Percentiles rank a stretch among this genome's conserved stretches.
Evolutionary conservation across 371 early-diverging fungal species (phyloP).

Genomic region (Circinella umbellata): DNA sequence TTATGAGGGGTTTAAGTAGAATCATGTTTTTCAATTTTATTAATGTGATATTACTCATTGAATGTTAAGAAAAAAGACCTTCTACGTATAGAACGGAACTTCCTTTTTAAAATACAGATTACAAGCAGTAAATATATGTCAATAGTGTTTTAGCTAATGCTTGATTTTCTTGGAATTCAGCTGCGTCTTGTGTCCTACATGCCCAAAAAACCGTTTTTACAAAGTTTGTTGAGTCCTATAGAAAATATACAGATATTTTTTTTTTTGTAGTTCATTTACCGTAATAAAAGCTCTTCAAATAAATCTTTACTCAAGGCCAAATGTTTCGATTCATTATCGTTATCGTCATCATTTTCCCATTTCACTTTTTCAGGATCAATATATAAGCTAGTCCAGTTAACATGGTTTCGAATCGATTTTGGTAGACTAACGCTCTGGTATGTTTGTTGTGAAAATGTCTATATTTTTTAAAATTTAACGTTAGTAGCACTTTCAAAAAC

Average conservation of each 20-base stretch:
- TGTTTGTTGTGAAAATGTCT: not conserved
- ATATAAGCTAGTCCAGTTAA: not conserved
- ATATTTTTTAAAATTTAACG: not conserved
- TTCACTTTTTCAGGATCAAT: not conserved
- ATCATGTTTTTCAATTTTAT: too few species aligned
- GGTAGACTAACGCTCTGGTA: not conserved
- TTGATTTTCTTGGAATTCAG: constrained; percentile 9
- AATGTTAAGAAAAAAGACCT: too few species aligned
- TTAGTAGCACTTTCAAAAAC: not conserved
- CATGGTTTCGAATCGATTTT: not conserved
- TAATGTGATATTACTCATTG: too few species aligned
- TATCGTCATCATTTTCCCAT: not conserved
- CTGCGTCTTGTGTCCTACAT: not conserved
- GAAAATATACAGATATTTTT: too few species aligned
- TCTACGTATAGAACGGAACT: too few species aligned
- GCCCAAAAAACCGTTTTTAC: too few species aligned
- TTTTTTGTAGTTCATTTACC: not conserved
- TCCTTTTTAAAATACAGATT: not conserved
- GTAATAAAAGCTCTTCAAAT: not conserved
- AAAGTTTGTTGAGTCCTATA: too few species aligned
- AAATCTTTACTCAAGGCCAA: not conserved
- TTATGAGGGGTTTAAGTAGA: too few species aligned
- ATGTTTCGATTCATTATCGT: not conserved
- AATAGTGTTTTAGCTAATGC: constrained; percentile 2
- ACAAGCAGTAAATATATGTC: not conserved